These are phyloP conservation scores for Lathyrus tuberosus DNA, from an alignment of 306 rosid species.

Conservation along the genomic window DNA sequence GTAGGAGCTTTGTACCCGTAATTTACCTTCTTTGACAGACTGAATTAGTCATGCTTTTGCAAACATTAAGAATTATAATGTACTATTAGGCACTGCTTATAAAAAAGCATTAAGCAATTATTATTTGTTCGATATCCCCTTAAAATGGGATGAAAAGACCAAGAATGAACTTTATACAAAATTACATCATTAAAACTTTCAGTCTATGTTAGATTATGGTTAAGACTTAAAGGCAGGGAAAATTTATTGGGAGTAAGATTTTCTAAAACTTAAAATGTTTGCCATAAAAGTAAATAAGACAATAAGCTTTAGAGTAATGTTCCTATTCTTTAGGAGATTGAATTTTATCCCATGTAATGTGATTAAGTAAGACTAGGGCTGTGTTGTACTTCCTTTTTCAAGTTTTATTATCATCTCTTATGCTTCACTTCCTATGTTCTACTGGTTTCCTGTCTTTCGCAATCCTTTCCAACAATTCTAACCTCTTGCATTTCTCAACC, in stretches of 20 bases:
- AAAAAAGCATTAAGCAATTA: neutral
- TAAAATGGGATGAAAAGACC: neutral
- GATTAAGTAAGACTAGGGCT: neutral
- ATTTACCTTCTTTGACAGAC: neutral
- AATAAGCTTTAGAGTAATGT: neutral
- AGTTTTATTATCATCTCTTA: neutral
- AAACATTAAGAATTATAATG: neutral
- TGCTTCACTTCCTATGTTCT: neutral
- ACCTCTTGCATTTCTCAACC: constrained; percentile 5
- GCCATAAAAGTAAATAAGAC: neutral
- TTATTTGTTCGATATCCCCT: constrained; percentile 2
- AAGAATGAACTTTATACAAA: neutral
- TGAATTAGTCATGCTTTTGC: neutral
- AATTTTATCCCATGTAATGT: neutral
- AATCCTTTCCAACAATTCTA: neutral
- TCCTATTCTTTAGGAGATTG: neutral
- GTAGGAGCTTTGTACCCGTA: neutral
- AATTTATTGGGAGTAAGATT: neutral
- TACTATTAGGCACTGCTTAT: neutral
- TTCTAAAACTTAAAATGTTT: neutral
- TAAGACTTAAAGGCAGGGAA: neutral
- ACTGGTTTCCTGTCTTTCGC: neutral
- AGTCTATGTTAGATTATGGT: constrained; percentile 5
- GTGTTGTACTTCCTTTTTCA: neutral
- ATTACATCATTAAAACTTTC: constrained; percentile 2